These are phyloP conservation scores for Arthroderma sp. DNA, from an alignment of 2,329 filamentous ascomycete species.

Conservation along the genomic window DNA sequence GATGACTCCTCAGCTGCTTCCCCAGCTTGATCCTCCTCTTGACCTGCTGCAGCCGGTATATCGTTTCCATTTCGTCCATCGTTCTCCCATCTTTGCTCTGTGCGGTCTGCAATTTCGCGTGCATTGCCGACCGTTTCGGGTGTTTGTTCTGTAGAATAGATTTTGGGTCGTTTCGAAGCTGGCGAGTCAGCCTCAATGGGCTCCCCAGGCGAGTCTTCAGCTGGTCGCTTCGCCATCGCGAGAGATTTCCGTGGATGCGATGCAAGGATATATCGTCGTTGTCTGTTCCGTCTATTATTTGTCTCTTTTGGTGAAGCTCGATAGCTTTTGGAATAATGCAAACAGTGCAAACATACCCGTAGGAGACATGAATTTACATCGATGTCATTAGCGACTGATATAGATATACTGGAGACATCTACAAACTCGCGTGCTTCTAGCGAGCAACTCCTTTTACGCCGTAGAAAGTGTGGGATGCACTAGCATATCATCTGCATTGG, in stretches of 20 bases:
- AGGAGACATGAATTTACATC: neutral
- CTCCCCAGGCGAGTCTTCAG: slow-evolving; percentile 33
- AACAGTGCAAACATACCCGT: slow-evolving; percentile 12
- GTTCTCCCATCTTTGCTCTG: slow-evolving; percentile 25
- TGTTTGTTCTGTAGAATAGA: slow-evolving; percentile 24
- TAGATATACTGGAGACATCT: too few relatives aligned
- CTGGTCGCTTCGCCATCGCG: slow-evolving; percentile 38
- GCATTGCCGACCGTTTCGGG: slow-evolving; percentile 1
- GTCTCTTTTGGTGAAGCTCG: neutral
- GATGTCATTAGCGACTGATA: neutral
- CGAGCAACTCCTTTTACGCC: neutral
- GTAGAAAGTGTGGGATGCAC: neutral
- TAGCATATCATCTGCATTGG: neutral
- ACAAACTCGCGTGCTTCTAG: too few relatives aligned
- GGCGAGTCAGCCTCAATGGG: slow-evolving; percentile 28
- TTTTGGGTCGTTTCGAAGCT: slow-evolving; percentile 34
- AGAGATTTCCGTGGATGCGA: neutral
- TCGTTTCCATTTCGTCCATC: slow-evolving; percentile 27
- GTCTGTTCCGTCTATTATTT: neutral
- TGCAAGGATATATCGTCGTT: neutral
- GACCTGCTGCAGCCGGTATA: slow-evolving; percentile 48
- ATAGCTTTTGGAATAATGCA: slow-evolving; percentile 11
- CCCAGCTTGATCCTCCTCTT: slow-evolving; percentile 50
- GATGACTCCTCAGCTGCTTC: slow-evolving; percentile 22
- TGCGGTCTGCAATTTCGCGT: slow-evolving; percentile 9